Evolutionary conservation across 2,329 filamentous ascomycete genomes (phyloP).

Genomic region (Diaporthe australafricana): DNA sequence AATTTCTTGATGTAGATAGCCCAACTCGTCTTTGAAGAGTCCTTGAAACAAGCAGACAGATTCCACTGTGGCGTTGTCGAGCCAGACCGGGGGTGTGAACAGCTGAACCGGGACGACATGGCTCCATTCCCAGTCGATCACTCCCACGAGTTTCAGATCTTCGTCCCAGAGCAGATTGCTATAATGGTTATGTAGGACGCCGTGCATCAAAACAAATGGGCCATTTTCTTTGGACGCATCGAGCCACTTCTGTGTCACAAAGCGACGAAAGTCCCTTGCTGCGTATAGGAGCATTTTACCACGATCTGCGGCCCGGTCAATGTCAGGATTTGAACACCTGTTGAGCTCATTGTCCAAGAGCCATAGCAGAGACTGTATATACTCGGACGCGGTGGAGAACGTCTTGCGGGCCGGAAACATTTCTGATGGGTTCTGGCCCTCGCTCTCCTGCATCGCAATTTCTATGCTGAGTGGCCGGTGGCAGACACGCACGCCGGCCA

Average conservation of each 20-base stretch:
- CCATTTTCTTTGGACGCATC: slow-evolving; percentile 18
- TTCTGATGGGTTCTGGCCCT: not conserved
- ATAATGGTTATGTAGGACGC: slow-evolving; percentile 39
- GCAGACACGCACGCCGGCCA: not conserved
- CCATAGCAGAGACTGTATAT: not conserved
- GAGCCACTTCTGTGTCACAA: not conserved
- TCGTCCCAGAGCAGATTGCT: slow-evolving; percentile 41
- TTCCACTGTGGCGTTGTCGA: not conserved
- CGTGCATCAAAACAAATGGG: slow-evolving; percentile 43
- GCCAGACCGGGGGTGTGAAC: slow-evolving; percentile 36
- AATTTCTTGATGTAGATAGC: not conserved
- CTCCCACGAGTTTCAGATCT: slow-evolving; percentile 28
- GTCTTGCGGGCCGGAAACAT: not conserved
- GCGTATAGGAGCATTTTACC: not conserved
- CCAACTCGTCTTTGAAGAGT: not conserved
- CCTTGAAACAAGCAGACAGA: not conserved
- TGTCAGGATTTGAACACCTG: not conserved
- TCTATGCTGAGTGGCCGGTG: not conserved
- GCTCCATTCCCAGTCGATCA: slow-evolving; percentile 42
- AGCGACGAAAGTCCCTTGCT: not conserved
- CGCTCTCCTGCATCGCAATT: not conserved
- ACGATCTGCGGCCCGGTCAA: not conserved
- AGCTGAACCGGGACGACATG: slow-evolving; percentile 39
- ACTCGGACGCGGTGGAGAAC: not conserved
- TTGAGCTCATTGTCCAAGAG: not conserved